Evolutionary conservation across 352 stramenopile species (phyloP).

Genomic region (Poterioochromonas sp.): DNA sequence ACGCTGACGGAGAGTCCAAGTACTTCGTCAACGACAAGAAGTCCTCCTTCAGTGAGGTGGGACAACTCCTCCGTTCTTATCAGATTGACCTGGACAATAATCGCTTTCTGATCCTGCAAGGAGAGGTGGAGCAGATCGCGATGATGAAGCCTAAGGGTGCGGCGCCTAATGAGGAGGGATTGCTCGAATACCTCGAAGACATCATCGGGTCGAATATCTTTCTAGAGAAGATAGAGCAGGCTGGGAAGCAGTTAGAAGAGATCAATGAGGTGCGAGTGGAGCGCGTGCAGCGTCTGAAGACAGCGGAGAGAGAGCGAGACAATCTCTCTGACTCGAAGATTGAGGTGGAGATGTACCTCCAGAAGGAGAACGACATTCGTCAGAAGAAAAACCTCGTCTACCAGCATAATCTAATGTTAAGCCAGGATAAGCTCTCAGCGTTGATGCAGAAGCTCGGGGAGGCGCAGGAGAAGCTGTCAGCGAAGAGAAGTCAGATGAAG

Average conservation of each 20-base stretch:
- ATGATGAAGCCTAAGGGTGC: constrained; percentile 99
- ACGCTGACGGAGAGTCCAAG: constrained; percentile 85
- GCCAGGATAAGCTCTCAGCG: constrained; percentile 52
- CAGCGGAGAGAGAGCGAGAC: constrained; percentile 92
- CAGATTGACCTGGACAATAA: constrained; percentile 99
- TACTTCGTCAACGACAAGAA: constrained; percentile 89
- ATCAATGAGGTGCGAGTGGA: constrained; percentile 66
- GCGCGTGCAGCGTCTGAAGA: constrained; percentile 88
- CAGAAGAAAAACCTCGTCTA: constrained; percentile 91
- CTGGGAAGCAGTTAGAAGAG: constrained; percentile 81
- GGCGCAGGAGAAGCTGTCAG: constrained; percentile 48
- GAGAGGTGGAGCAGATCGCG: constrained; percentile 93
- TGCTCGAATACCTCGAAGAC: constrained; percentile 99
- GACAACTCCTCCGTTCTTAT: constrained; percentile 77
- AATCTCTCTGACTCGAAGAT: constrained; percentile 82
- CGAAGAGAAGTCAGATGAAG: constrained; percentile 59
- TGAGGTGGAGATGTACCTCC: constrained; percentile 84
- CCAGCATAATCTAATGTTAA: constrained; percentile 53
- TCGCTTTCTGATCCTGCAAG: constrained; percentile 96
- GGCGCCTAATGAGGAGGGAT: constrained; percentile 83
- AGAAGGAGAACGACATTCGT: constrained; percentile 89
- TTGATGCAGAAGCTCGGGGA: constrained; percentile 64
- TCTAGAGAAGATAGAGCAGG: constrained; percentile 83
- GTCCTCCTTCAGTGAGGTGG: constrained; percentile 78
- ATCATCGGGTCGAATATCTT: constrained; percentile 98